Base-by-base conservation (phyloP, 2,329 filamentous ascomycete genomes). In the Teratosphaeriaceae sp. region DNA sequence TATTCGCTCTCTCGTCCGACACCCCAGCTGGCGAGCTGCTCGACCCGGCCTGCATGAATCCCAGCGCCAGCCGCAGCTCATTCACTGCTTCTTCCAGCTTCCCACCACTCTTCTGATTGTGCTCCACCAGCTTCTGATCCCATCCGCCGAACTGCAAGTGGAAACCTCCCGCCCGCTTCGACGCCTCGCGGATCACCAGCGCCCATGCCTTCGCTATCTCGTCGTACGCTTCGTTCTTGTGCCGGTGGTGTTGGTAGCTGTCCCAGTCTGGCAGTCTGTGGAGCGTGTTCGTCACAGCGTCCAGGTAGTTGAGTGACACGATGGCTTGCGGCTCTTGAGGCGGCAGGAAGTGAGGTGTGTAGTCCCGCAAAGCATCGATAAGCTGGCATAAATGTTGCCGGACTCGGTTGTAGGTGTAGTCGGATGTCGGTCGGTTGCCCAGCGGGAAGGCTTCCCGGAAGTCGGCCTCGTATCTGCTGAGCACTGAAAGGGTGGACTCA, bases 171-270 rank as follows among this genome's bases (percentile, higher is more conserved):
- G 88, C 90, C 53, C 85, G 79, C 71, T 97, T 97, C 18, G 85
- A 82, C 2, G 88, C 88, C 65, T 98, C 92, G 48, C 82, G 83
- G 54, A 98, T 85, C 38, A 95, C 90, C 53, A 94, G 66, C 13
- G 87, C 82, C 92, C 92, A 98, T 1, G 92, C 92, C 58, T 84
- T 88, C 20, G 87, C 84, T 50, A 98, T 89, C 61, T 97, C 92
- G 58, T 98, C 90, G 61, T 98, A 98, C 5, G 90, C 89, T 50
- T 88, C 88, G 53, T 95, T 84, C 66, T 96, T 96, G 70, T 94
- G 87, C 56, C 95, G 78, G 52, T 89, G 89, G 68, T 96, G 85
- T 49, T 87, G 80, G 47, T 84, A 85, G 34, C 82, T 87, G 54
- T 92, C 85, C 88, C 89, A 98, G 58, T 94, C 79, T 2, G 92